Evolutionary conservation across 2,329 filamentous ascomycete genomes (phyloP).

Genomic region (Fusarium sp.): DNA sequence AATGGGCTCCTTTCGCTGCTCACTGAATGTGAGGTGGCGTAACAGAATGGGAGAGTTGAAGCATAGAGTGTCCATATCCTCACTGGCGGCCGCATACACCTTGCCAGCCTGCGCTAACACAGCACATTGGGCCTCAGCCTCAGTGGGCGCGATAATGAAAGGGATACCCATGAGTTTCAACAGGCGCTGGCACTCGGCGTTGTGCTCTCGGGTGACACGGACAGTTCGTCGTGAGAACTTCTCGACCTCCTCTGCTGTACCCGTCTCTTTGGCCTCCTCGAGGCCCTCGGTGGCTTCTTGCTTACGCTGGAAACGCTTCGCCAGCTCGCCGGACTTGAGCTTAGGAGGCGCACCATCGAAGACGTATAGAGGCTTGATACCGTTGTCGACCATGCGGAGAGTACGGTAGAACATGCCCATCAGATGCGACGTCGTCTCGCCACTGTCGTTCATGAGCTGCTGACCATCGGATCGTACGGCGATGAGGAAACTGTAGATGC

Average conservation of each 20-base stretch:
- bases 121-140: conserved; percentile 97
- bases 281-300: conserved; percentile 89
- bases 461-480: conserved; percentile 97
- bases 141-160: conserved; percentile 93
- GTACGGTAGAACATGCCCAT: conserved; percentile 99
- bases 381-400: conserved; percentile 96
- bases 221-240: conserved; percentile 96
- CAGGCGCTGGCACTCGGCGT: conserved; percentile 90
- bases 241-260: conserved; percentile 96
- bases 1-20: conserved; percentile 97
- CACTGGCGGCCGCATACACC: conserved; percentile 95
- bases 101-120: conserved; percentile 90
- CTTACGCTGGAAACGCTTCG: conserved; percentile 96
- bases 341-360: conserved; percentile 98
- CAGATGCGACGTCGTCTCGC: conserved; percentile 96
- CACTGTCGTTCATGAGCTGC: conserved; percentile 93
- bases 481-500: conserved; percentile 98
- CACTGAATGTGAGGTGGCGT: conserved; percentile 94
- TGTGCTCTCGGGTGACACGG: conserved; percentile 95
- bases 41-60: conserved; percentile 93
- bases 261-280: conserved; percentile 96
- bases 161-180: conserved; percentile 97
- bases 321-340: conserved; percentile 96
- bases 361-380: conserved; percentile 98
- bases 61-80: conserved; percentile 99